These are phyloP conservation scores for Candida tetrigidarum DNA, from an alignment of 1,139 yeast genomes.

Conservation along the genomic window DNA sequence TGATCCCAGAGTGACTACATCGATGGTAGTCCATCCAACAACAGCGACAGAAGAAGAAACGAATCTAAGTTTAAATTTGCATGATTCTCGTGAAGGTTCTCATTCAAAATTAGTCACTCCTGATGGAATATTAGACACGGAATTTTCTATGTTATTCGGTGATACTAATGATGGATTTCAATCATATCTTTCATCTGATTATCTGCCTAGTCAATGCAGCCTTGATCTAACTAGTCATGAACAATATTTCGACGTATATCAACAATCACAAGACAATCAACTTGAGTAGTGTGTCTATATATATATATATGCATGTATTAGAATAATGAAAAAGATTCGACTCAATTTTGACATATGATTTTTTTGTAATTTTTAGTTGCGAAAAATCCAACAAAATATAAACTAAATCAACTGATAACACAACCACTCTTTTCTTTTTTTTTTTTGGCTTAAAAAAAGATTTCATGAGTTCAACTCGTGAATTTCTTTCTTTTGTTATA, in stretches of 20 bases:
- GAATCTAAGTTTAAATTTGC: neutral
- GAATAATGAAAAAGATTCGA: neutral
- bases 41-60: neutral
- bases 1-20: neutral
- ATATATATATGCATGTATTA: too few species aligned
- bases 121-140: neutral
- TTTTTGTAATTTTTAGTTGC: conserved; percentile 11
- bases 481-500: conserved; percentile 18
- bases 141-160: neutral
- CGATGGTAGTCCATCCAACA: neutral
- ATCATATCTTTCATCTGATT: neutral
- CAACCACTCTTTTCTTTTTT: neutral
- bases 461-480: conserved; percentile 16
- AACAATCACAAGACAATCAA: too few species aligned
- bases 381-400: neutral
- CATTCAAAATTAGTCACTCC: neutral
- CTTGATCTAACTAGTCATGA: too few species aligned
- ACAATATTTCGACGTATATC: neutral
- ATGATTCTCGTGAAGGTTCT: neutral
- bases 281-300: too few species aligned
- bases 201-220: too few species aligned
- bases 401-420: neutral
- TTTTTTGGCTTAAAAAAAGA: conserved; percentile 4
- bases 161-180: neutral
- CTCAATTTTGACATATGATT: neutral